Percentiles rank a stretch among this genome's conserved stretches.
Conservation (phyloP, 2,329 filamentous ascomycete genomes). For the Teratosphaeria pseudoeucalypti region DNA sequence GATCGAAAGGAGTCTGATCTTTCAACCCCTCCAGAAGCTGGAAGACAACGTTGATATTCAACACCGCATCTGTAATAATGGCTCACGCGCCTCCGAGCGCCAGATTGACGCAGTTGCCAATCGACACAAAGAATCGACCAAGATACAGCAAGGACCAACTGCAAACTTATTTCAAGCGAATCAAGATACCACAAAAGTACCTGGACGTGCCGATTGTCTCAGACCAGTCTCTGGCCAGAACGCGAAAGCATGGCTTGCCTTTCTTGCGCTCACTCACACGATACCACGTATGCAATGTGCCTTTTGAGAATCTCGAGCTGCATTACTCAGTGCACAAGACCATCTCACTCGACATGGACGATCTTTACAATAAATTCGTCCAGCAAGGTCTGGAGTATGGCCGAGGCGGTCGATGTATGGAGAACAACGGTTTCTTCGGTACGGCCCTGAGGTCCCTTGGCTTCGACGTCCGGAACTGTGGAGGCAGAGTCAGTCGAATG, state of each 20-base stretch:
- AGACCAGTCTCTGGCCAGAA: constrained; percentile 9
- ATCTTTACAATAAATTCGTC: constrained; percentile 45
- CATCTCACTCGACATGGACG: constrained; percentile 40
- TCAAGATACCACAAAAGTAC: constrained; percentile 11
- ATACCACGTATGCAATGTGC: constrained; percentile 37
- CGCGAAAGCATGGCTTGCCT: constrained; percentile 17
- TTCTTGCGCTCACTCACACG: constrained; percentile 18
- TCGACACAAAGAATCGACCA: constrained; percentile 11
- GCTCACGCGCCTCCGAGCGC: constrained; percentile 7
- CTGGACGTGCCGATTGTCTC: constrained; percentile 8
- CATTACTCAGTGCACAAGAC: constrained; percentile 42
- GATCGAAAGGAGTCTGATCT: too few relatives aligned
- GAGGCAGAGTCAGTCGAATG: constrained; percentile 28
- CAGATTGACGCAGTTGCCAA: constrained; percentile 10
- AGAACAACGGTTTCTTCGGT: constrained; percentile 46
- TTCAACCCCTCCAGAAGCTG: not conserved
- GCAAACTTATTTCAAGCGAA: constrained; percentile 14
- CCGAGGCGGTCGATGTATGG: constrained; percentile 50
- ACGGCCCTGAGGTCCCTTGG: constrained; percentile 43
- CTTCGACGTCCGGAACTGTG: constrained; percentile 34
- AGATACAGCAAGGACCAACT: constrained; percentile 13
- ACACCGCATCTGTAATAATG: constrained; percentile 9
- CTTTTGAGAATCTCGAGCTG: constrained; percentile 48
- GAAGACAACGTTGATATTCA: not conserved
- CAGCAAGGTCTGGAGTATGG: constrained; percentile 21